Percentiles rank a stretch among this genome's conserved stretches.
phyloP scores from a whole-genome alignment of 164 flowering plant genomes.

The Nymphaea thermarum region DNA sequence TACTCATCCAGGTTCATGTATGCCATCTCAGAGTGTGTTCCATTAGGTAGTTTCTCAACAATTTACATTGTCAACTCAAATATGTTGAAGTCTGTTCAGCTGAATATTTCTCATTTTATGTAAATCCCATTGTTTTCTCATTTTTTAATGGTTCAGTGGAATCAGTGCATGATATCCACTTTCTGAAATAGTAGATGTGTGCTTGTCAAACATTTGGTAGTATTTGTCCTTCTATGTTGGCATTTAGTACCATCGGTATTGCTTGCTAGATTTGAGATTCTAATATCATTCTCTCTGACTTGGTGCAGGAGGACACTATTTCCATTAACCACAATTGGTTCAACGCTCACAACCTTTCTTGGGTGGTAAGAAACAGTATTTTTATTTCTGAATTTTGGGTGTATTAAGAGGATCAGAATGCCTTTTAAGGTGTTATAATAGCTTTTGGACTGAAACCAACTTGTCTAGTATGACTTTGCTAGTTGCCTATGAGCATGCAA shows the following conservation, averaged over 20 bases:
- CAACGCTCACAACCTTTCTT: conserved; percentile 65
- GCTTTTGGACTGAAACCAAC: background rate
- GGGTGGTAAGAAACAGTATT: conserved; percentile 57
- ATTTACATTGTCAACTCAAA: no score
- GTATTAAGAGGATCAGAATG: background rate
- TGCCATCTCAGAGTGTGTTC: no score
- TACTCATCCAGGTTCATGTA: no score
- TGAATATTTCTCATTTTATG: no score
- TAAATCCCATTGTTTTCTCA: no score
- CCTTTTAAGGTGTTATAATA: background rate
- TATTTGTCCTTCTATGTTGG: no score
- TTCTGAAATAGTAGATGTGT: no score
- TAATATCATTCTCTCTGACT: background rate
- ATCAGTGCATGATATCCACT: no score
- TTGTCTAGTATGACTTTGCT: background rate
- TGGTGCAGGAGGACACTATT: conserved; percentile 65
- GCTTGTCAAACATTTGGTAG: no score
- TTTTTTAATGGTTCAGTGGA: no score
- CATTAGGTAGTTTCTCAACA: no score
- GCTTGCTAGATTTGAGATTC: background rate
- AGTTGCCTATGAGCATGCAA: background rate
- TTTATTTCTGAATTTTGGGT: background rate
- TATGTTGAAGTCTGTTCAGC: no score
- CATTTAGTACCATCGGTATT: background rate
- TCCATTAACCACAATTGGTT: conserved; percentile 97